These are phyloP conservation scores for Solanum neorickii DNA, from an alignment of 257 asterid species.

Conservation along the genomic window DNA sequence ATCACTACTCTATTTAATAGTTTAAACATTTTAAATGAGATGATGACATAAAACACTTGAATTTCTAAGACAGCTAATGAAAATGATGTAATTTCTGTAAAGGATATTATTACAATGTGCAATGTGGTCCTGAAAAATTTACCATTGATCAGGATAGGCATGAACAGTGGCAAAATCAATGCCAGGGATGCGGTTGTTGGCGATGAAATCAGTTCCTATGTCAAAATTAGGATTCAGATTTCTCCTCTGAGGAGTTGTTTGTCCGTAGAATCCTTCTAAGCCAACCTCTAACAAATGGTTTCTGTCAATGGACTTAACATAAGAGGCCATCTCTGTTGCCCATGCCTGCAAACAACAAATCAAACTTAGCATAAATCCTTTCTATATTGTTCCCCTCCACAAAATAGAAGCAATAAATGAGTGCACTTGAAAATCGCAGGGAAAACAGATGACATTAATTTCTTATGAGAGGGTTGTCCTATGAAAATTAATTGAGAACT, in stretches of 20 bases:
- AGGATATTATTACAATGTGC: not conserved
- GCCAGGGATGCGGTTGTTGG: constrained; percentile 51
- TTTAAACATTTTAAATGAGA: not conserved
- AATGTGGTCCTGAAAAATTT: not conserved
- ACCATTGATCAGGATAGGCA: constrained; percentile 91
- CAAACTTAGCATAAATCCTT: not conserved
- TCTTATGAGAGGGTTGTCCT: not conserved
- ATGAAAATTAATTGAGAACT: not conserved
- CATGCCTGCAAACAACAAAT: constrained; percentile 33
- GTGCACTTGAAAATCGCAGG: not conserved
- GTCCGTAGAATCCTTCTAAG: constrained; percentile 84
- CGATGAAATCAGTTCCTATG: constrained; percentile 74
- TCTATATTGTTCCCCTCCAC: not conserved
- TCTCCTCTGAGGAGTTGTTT: constrained; percentile 41
- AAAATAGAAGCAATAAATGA: not conserved
- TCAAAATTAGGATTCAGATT: constrained; percentile 38
- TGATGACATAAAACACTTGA: not conserved
- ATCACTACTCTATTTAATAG: not conserved
- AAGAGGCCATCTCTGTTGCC: constrained; percentile 78
- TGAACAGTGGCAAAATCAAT: constrained; percentile 87
- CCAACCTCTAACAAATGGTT: constrained; percentile 81
- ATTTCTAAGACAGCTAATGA: not conserved
- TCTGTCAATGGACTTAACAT: constrained; percentile 70
- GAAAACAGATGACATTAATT: not conserved
- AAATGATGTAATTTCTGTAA: not conserved